Base-by-base conservation (phyloP, 2,329 filamentous ascomycete species). In the Emergomyces africanus region DNA sequence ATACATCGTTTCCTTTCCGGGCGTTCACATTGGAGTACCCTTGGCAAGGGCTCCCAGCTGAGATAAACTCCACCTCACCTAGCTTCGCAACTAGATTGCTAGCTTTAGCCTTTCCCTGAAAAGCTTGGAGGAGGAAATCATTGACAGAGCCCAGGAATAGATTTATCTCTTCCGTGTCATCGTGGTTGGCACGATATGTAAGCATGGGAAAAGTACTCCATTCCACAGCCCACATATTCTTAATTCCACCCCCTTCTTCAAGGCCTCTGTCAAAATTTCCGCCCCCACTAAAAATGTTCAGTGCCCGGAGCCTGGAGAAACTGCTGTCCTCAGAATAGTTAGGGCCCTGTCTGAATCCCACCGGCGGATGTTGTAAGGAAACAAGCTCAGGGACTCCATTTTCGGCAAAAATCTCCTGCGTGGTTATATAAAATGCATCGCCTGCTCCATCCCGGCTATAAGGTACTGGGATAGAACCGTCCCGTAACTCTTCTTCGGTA, bases 281-380 rank as follows among this genome's bases (percentile, higher is more conserved):
- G 20, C 86, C 85, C 0, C 89, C 89, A 64, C 86, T 89, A 66
- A 89, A 95, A 0, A 94, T 74, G 62, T 90, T 87, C 3, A 92
- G 72, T 0, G 85, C 86, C 5, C 74, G 75, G 9, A 88, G 74
- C 60, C 76, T 77, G 20, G 67, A 61, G 61, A 59, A 68, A 46
- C 55, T 60, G 5, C 64, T 25, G 59, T 5, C 54, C 30, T 61
- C 63, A 0, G 59, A 54, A 0, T 82, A 80, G 62, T 85, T 73
- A 48, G 82, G 81, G 0, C 83, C 84, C 69, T 87, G 80, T 0
- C 72, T 76, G 2, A 86, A 63, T 28, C 54, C 54, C 14, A 62
- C 39, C 0, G 61, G 54, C 2, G 66, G 66, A 3, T 66, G 64
- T 1, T 68, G 59, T 30, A 68, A 58, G 54, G 63, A 58, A 39